Conservation (phyloP, 164 flowering plant species). For the Hamamelis virginiana region DNA sequence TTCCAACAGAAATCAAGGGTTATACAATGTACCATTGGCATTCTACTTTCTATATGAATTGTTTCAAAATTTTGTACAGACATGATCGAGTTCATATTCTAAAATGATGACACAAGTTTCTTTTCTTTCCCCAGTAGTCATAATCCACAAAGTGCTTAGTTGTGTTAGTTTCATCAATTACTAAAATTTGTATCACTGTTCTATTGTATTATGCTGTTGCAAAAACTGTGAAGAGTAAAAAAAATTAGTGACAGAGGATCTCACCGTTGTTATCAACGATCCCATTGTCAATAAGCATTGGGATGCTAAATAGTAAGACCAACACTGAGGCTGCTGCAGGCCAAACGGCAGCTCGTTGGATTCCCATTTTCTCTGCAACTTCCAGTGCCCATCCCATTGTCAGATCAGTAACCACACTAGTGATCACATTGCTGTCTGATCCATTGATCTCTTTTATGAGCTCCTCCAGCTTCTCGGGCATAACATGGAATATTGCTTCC, state of each 20-base stretch:
- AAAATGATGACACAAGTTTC: too few species aligned
- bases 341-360: conserved; percentile 31
- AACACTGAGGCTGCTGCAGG: conserved; percentile 31
- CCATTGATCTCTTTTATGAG: conserved; percentile 24
- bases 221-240: neutral
- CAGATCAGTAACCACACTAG: conserved; percentile 35
- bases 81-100: too few species aligned
- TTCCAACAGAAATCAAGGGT: too few species aligned
- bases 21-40: neutral
- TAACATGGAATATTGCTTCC: neutral
- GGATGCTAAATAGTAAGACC: conserved; percentile 20
- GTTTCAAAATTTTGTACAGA: too few species aligned
- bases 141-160: neutral
- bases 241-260: neutral
- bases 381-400: conserved; percentile 29
- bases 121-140: too few species aligned
- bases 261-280: neutral
- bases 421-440: conserved; percentile 12
- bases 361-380: conserved; percentile 33
- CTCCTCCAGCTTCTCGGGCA: conserved; percentile 33
- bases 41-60: neutral
- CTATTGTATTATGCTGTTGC: neutral
- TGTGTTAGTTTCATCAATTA: neutral
- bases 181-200: neutral
- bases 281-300: conserved; percentile 30